Evolutionary conservation across 768 basidiomycete species (phyloP).

Genomic region (Hygrophorus russula): DNA sequence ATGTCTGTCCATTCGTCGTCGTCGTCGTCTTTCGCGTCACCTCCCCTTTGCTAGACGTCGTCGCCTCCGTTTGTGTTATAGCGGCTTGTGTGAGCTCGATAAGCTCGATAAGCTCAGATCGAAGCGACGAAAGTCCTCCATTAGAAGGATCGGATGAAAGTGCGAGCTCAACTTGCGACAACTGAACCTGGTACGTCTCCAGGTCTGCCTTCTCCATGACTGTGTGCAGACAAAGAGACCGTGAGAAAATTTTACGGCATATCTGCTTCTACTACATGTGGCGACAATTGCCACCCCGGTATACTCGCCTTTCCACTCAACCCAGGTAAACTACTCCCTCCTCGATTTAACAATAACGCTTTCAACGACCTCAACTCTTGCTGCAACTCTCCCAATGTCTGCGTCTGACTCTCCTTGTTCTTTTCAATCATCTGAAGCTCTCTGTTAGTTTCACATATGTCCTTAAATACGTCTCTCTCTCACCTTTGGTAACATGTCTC

Average conservation of each 20-base stretch:
- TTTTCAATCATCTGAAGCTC: conserved; percentile 95
- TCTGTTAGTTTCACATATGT: no score
- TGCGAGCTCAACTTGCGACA: conserved; percentile 78
- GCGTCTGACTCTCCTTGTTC: conserved; percentile 75
- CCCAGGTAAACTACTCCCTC: conserved; percentile 32
- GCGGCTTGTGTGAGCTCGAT: conserved; percentile 70
- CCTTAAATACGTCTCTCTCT: conserved; percentile 10
- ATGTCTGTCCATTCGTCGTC: conserved; percentile 41
- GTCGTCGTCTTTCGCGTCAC: conserved; percentile 42
- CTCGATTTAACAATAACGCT: conserved; percentile 68
- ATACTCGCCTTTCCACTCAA: conserved; percentile 55
- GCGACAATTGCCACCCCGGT: conserved; percentile 89
- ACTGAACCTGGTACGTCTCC: conserved; percentile 83
- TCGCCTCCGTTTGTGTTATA: conserved; percentile 54
- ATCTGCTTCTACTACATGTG: no score
- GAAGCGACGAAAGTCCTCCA: conserved; percentile 58
- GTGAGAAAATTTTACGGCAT: neutral
- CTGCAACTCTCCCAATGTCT: conserved; percentile 79
- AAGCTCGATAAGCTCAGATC: conserved; percentile 71
- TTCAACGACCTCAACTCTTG: conserved; percentile 93
- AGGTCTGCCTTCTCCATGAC: conserved; percentile 67
- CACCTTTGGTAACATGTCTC: conserved; percentile 91
- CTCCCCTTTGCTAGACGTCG: conserved; percentile 50
- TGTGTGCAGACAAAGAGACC: neutral
- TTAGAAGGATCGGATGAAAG: conserved; percentile 69